Evolutionary conservation across 768 basidiomycete species (phyloP).

Genomic region (Auriculariales sp.): DNA sequence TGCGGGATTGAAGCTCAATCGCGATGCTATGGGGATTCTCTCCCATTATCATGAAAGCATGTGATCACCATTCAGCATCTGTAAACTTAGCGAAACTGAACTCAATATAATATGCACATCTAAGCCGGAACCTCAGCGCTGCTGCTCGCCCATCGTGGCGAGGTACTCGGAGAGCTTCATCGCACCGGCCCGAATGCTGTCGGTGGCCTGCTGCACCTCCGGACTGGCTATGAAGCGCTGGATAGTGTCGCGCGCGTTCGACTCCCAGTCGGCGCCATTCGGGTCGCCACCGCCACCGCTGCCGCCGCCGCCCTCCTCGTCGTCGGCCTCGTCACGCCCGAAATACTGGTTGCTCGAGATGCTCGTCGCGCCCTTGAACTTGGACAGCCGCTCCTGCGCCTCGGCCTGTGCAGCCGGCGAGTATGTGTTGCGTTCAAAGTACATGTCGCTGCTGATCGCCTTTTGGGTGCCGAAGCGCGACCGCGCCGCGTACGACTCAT

Average conservation of each 20-base stretch:
- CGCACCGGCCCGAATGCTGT: slow-evolving; percentile 64
- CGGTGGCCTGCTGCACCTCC: slow-evolving; percentile 75
- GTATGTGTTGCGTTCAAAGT: slow-evolving; percentile 81
- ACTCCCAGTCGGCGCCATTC: slow-evolving; percentile 41
- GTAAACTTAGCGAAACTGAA: too few species aligned
- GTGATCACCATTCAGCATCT: too few species aligned
- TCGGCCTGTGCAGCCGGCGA: slow-evolving; percentile 58
- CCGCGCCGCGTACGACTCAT: slow-evolving; percentile 65
- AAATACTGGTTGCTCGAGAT: slow-evolving; percentile 97
- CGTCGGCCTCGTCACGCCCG: slow-evolving; percentile 61
- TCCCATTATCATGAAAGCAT: too few species aligned
- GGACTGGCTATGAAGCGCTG: slow-evolving; percentile 65
- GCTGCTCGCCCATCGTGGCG: slow-evolving; percentile 43
- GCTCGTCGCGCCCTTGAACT: slow-evolving; percentile 82
- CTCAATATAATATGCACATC: too few species aligned
- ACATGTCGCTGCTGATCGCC: slow-evolving; percentile 96
- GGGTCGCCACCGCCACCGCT: slow-evolving; percentile 28
- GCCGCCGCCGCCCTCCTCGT: slow-evolving; percentile 39
- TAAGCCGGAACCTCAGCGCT: too few species aligned
- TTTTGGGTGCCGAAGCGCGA: slow-evolving; percentile 89
- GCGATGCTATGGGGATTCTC: too few species aligned
- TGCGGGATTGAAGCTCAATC: too few species aligned
- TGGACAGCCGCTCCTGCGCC: slow-evolving; percentile 65
- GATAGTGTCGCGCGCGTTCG: slow-evolving; percentile 63
- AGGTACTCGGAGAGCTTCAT: slow-evolving; percentile 64